Evolutionary conservation across 2,329 filamentous ascomycete species (phyloP).

Genomic region (Aspergillus hortae): DNA sequence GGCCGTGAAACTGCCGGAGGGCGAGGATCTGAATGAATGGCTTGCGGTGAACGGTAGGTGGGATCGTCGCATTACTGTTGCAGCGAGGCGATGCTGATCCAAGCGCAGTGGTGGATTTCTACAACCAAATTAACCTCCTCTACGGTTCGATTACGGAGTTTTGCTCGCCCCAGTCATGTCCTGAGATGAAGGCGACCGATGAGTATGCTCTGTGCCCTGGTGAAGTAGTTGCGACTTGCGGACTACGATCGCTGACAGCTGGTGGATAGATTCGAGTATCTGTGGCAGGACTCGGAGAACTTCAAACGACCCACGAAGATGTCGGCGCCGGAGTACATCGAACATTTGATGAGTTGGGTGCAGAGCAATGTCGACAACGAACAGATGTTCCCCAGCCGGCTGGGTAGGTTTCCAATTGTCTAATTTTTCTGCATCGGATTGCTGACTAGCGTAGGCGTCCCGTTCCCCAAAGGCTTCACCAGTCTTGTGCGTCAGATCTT

Average conservation of each 20-base stretch:
- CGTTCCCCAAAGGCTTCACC: constrained; percentile 91
- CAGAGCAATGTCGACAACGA: constrained; percentile 95
- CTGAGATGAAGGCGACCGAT: constrained; percentile 99
- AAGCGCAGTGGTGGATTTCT: constrained; percentile 88
- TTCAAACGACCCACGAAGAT: constrained; percentile 98
- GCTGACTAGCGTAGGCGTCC: constrained; percentile 59
- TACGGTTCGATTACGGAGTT: constrained; percentile 99
- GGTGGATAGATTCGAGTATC: constrained; percentile 80
- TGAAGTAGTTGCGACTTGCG: neutral
- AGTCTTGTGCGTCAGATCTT: constrained; percentile 90
- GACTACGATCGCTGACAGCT: constrained; percentile 9
- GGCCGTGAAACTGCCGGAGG: constrained; percentile 93
- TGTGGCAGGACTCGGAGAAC: constrained; percentile 94
- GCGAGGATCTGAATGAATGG: constrained; percentile 98
- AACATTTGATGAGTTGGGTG: constrained; percentile 96
- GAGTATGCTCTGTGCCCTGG: constrained; percentile 56
- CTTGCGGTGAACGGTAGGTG: constrained; percentile 86
- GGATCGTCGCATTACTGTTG: constrained; percentile 18
- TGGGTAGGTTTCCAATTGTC: constrained; percentile 54
- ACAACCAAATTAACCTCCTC: constrained; percentile 98
- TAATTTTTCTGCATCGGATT: neutral
- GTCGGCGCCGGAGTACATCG: constrained; percentile 94
- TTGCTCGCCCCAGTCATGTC: constrained; percentile 93
- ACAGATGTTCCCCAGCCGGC: constrained; percentile 87
- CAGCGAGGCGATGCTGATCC: neutral